These are phyloP conservation scores for Euphorbia celastroides DNA, from an alignment of 441 rosid species.

Conservation along the genomic window DNA sequence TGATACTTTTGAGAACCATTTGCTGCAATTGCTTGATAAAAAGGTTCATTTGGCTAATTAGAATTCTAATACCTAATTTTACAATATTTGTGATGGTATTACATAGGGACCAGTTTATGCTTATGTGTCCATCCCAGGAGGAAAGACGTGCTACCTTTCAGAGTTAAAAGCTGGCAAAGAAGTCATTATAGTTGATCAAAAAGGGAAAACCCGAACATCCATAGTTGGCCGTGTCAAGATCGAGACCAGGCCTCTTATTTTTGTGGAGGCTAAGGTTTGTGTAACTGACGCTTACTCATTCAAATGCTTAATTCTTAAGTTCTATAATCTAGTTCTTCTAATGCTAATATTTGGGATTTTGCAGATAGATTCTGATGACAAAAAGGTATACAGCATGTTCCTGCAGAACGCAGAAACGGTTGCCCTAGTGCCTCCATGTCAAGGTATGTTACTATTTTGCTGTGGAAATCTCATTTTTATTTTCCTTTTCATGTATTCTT, in stretches of 20 bases:
- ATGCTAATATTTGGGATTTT: slow-evolving; percentile 5
- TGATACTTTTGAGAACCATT: neutral
- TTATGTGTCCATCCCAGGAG: slow-evolving; percentile 71
- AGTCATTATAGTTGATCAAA: slow-evolving; percentile 59
- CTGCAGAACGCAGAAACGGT: slow-evolving; percentile 88
- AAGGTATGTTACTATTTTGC: slow-evolving; percentile 35
- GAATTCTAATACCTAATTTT: neutral
- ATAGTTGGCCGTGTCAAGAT: slow-evolving; percentile 86
- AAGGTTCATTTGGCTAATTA: neutral
- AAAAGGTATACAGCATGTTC: slow-evolving; percentile 43
- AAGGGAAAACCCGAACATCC: slow-evolving; percentile 54
- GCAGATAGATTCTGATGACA: slow-evolving; percentile 43
- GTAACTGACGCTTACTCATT: neutral
- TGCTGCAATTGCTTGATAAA: neutral
- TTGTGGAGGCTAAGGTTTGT: slow-evolving; percentile 76
- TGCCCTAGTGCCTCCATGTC: slow-evolving; percentile 51
- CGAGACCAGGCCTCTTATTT: slow-evolving; percentile 68
- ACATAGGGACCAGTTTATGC: slow-evolving; percentile 87
- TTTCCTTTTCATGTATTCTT: neutral
- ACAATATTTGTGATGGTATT: slow-evolving; percentile 6
- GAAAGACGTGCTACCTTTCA: slow-evolving; percentile 82
- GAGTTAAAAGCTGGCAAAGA: slow-evolving; percentile 79
- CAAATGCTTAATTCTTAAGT: neutral
- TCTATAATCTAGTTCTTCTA: neutral
- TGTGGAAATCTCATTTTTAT: slow-evolving; percentile 10